phyloP scores from a whole-genome alignment of 176 grass and related monocot genomes.

The Triticum monococcum region DNA sequence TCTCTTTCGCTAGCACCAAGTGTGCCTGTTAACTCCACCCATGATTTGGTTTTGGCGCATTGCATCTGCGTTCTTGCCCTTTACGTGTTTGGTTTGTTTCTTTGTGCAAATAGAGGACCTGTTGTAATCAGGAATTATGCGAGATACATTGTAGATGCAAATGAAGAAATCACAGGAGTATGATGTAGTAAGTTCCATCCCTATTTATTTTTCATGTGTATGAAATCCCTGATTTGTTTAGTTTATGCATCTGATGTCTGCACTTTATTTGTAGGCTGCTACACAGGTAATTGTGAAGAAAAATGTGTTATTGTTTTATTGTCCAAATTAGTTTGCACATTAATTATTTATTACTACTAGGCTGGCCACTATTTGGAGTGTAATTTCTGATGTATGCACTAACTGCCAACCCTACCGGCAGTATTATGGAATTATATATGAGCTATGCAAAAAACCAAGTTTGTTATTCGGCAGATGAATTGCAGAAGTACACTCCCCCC shows the following conservation, averaged over 20 bases:
- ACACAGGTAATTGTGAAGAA: background rate
- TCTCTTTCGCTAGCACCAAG: too few species aligned
- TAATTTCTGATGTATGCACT: too few species aligned
- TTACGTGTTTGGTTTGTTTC: too few species aligned
- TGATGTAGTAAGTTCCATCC: background rate
- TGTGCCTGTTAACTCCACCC: too few species aligned
- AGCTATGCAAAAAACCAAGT: background rate
- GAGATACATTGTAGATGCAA: background rate
- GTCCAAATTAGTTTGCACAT: background rate
- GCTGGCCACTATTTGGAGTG: too few species aligned
- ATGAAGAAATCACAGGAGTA: background rate
- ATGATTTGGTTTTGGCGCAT: too few species aligned
- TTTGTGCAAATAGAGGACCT: background rate
- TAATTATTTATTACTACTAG: too few species aligned
- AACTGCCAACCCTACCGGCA: too few species aligned
- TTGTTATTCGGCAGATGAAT: too few species aligned
- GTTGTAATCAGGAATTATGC: background rate
- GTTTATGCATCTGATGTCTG: background rate
- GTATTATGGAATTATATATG: too few species aligned
- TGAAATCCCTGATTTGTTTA: background rate
- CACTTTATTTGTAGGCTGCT: background rate
- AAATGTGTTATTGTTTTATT: background rate
- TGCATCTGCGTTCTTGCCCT: too few species aligned
- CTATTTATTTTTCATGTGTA: background rate
- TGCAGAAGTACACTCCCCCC: too few species aligned